Conservation (phyloP, 106 monocot species). For the Apostasia ramifera region DNA sequence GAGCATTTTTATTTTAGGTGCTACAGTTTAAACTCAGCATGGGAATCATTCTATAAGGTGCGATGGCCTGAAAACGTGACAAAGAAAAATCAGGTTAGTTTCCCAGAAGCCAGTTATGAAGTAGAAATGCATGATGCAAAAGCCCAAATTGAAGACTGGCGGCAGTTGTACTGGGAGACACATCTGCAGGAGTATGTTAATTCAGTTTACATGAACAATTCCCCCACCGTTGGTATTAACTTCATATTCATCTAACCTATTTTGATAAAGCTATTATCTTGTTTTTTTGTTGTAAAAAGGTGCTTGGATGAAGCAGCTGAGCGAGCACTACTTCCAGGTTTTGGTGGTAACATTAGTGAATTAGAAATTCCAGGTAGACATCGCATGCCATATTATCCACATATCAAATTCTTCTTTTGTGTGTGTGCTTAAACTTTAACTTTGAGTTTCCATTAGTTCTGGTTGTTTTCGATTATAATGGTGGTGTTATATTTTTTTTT, state of each 20-base stretch:
- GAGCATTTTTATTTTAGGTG: slow-evolving; percentile 9
- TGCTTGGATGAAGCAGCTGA: slow-evolving; percentile 9
- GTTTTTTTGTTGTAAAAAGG: neutral
- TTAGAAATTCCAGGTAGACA: slow-evolving; percentile 5
- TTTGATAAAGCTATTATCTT: neutral
- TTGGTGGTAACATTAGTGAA: slow-evolving; percentile 7
- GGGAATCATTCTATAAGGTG: slow-evolving; percentile 20
- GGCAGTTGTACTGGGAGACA: slow-evolving; percentile 21
- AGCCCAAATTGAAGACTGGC: slow-evolving; percentile 12
- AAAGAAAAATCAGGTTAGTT: slow-evolving; percentile 1
- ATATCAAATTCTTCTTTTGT: neutral
- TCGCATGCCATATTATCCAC: neutral
- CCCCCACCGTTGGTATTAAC: neutral
- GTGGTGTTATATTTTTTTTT: no score
- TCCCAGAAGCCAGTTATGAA: neutral
- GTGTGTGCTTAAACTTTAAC: neutral
- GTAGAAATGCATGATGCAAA: slow-evolving; percentile 7
- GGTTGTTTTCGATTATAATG: neutral
- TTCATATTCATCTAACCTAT: neutral
- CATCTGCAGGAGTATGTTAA: slow-evolving; percentile 22
- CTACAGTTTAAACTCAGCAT: slow-evolving; percentile 12
- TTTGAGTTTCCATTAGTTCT: slow-evolving; percentile 1
- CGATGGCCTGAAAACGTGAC: slow-evolving; percentile 14
- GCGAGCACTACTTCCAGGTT: slow-evolving; percentile 6
- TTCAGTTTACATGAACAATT: neutral